Evolutionary conservation across 2,329 filamentous ascomycete species (phyloP).

Genomic region (Boeremia exigua): DNA sequence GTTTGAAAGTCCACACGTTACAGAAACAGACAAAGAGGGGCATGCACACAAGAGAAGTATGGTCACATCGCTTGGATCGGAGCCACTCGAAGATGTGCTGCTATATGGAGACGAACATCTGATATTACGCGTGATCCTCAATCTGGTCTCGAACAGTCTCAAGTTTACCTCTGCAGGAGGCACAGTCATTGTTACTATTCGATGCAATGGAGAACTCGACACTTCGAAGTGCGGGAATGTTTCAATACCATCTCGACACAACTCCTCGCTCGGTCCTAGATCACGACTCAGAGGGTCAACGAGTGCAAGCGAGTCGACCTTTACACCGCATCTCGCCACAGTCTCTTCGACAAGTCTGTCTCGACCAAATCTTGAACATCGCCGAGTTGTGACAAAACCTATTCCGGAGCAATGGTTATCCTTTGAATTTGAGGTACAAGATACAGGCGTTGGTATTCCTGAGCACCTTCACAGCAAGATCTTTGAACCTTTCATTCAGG

Average conservation of each 20-base stretch:
- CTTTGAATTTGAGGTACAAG: conserved; percentile 88
- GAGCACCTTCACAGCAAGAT: conserved; percentile 78
- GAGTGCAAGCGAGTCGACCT: too few species aligned
- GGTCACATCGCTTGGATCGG: conserved; percentile 68
- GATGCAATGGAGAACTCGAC: conserved; percentile 68
- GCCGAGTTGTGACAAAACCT: too few species aligned
- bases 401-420: conserved; percentile 56
- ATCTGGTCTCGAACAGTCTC: conserved; percentile 86
- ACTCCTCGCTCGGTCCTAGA: too few species aligned
- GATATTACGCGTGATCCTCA: conserved; percentile 91
- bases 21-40: conserved; percentile 47
- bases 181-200: conserved; percentile 76
- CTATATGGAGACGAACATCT: conserved; percentile 90
- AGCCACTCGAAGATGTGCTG: conserved; percentile 80
- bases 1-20: conserved; percentile 64
- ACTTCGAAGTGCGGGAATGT: conserved; percentile 50
- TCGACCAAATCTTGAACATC: too few species aligned
- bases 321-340: background rate
- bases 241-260: conserved; percentile 31
- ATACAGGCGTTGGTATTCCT: conserved; percentile 86
- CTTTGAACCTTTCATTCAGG: conserved; percentile 94
- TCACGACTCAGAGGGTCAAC: too few species aligned
- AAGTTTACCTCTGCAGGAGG: conserved; percentile 86
- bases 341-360: too few species aligned
- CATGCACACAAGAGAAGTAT: conserved; percentile 57